Percentiles rank a stretch among this genome's conserved stretches.
phyloP scores from a whole-genome alignment of 208 protist species.

The Spongospora subterranea region DNA sequence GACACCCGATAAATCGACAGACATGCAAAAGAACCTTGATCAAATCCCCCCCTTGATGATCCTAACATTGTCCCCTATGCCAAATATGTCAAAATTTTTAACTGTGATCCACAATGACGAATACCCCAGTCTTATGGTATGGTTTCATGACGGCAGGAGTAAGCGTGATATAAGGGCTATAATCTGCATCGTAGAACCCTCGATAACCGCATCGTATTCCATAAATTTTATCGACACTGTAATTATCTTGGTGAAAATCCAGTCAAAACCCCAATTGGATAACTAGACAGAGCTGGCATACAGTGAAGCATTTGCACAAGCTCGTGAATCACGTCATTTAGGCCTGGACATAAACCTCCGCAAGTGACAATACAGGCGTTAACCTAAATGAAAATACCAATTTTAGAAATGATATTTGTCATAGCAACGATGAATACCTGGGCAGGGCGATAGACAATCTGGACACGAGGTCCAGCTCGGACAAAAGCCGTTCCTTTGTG shows the following conservation, averaged over 20 bases:
- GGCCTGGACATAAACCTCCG: slow-evolving; percentile 72
- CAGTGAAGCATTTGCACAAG: slow-evolving; percentile 49
- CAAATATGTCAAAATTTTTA: not conserved
- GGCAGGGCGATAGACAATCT: not conserved
- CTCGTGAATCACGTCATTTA: slow-evolving; percentile 71
- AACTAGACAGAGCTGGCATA: not conserved
- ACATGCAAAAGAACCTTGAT: not conserved
- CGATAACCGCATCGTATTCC: slow-evolving; percentile 48
- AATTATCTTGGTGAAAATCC: not conserved
- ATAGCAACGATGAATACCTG: not conserved
- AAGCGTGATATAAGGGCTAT: not conserved
- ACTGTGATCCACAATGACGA: not conserved
- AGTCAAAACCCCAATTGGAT: not conserved
- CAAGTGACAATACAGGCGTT: slow-evolving; percentile 72
- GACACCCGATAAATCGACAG: not conserved
- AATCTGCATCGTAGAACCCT: slow-evolving; percentile 58
- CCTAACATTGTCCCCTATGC: slow-evolving; percentile 47
- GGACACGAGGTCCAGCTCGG: slow-evolving; percentile 3
- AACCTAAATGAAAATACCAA: slow-evolving; percentile 58
- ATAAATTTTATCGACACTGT: slow-evolving; percentile 34
- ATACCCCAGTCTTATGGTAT: slow-evolving; percentile 26
- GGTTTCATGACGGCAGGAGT: not conserved
- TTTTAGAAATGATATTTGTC: not conserved
- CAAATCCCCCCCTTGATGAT: slow-evolving; percentile 55
- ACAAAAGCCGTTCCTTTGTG: slow-evolving; percentile 30